Evolutionary conservation across 176 grass and related monocot species (phyloP).

Genomic region (Oryza officinalis): DNA sequence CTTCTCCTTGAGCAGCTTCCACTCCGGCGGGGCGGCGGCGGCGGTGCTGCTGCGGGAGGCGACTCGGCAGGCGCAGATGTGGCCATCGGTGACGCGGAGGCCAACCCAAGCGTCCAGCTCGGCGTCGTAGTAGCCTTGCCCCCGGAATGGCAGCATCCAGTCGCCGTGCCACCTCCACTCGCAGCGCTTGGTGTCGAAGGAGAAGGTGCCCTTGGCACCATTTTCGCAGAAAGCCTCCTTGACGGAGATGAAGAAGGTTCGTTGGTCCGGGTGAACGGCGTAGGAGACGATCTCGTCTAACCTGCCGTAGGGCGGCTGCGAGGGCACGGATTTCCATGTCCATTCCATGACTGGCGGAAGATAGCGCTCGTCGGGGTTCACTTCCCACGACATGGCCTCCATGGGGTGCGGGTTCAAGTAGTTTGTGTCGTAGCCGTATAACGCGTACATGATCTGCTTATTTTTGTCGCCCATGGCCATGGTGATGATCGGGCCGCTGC

Average conservation of each 20-base stretch:
- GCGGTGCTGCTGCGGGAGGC: too few relatives aligned
- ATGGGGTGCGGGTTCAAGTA: neutral
- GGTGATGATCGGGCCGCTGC: neutral
- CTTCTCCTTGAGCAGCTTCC: neutral
- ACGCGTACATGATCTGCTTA: neutral
- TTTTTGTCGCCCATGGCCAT: neutral
- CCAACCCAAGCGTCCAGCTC: too few relatives aligned
- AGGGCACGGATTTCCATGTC: neutral
- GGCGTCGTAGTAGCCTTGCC: too few relatives aligned
- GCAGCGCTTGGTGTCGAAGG: too few relatives aligned
- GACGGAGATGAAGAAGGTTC: neutral
- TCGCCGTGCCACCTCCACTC: too few relatives aligned
- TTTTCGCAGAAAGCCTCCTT: too few relatives aligned
- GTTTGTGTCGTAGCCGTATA: neutral
- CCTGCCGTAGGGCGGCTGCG: neutral
- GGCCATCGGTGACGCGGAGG: too few relatives aligned
- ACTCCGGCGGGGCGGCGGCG: too few relatives aligned
- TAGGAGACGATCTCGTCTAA: neutral
- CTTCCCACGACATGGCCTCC: neutral
- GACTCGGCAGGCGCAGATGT: too few relatives aligned
- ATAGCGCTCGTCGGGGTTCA: too few relatives aligned
- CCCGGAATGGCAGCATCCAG: too few relatives aligned
- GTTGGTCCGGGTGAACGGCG: neutral
- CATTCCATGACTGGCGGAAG: neutral
- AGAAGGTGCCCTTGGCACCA: too few relatives aligned